Evolutionary conservation across 1,284 basidiomycete species (phyloP).

Genomic region (Trichosporon faecale): DNA sequence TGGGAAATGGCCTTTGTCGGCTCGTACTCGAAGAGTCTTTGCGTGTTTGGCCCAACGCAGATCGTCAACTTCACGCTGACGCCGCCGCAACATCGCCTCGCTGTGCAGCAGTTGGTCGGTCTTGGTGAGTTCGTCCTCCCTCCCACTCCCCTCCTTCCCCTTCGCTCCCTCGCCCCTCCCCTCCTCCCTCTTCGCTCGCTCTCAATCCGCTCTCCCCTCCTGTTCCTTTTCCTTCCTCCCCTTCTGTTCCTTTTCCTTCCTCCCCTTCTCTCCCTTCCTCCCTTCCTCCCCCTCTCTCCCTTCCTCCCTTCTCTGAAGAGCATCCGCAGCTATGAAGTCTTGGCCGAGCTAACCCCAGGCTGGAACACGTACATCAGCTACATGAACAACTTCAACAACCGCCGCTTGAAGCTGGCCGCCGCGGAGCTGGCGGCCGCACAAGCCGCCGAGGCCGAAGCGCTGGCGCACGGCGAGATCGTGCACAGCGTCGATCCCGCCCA

Average conservation of each 20-base stretch:
- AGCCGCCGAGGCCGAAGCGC: slow-evolving; percentile 27
- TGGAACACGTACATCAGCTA: slow-evolving; percentile 60
- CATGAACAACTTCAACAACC: slow-evolving; percentile 46
- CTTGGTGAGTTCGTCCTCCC: slow-evolving; percentile 56
- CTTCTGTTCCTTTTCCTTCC: not conserved
- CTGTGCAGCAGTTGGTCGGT: slow-evolving; percentile 71
- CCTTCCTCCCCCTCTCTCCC: not conserved
- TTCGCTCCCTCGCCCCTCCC: not conserved
- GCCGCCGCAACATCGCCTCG: slow-evolving; percentile 73
- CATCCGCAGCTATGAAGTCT: not conserved
- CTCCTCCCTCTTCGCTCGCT: not conserved
- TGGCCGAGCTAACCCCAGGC: slow-evolving; percentile 24
- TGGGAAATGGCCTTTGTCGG: slow-evolving; percentile 42
- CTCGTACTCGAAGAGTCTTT: slow-evolving; percentile 43
- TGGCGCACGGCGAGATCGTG: slow-evolving; percentile 20
- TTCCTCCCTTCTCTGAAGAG: not conserved
- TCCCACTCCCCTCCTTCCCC: not conserved
- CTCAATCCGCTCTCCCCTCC: not conserved
- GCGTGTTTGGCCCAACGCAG: slow-evolving; percentile 75
- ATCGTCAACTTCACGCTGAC: slow-evolving; percentile 75
- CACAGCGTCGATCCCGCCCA: slow-evolving; percentile 13
- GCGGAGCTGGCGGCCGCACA: slow-evolving; percentile 26
- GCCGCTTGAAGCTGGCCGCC: slow-evolving; percentile 26
- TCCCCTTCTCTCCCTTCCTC: not conserved
- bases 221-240: no score